phyloP scores from a whole-genome alignment of 139 green algal genomes.

The Chlorella sp. region DNA sequence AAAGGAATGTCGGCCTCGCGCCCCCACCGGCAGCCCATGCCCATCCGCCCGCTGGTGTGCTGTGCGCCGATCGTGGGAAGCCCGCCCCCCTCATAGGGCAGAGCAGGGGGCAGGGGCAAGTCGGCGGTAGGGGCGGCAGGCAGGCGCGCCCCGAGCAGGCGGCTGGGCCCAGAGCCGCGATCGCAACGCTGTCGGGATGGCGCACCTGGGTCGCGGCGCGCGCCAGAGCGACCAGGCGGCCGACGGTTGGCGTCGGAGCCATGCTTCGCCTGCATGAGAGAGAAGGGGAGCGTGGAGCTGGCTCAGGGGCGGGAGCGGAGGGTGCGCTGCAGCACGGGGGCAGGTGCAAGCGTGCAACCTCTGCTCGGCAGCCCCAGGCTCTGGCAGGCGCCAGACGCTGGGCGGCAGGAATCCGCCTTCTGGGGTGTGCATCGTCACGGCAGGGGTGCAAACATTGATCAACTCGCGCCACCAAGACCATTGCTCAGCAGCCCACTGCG shows the following conservation, averaged over 20 bases:
- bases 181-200: background rate
- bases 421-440: too few relatives aligned
- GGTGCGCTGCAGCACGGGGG: too few relatives aligned
- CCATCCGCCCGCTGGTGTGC: background rate
- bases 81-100: background rate
- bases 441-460: too few relatives aligned
- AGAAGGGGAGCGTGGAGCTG: too few relatives aligned
- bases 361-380: too few relatives aligned
- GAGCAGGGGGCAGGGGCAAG: conserved; percentile 4
- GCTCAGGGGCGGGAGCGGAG: too few relatives aligned
- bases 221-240: background rate
- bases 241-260: background rate
- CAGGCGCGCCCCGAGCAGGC: background rate
- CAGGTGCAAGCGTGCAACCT: too few relatives aligned
- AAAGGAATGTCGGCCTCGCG: conserved; percentile 8
- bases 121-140: background rate
- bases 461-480: too few relatives aligned
- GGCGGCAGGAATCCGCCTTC: too few relatives aligned
- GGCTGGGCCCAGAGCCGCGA: background rate
- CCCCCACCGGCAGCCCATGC: background rate
- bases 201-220: too few relatives aligned
- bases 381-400: too few relatives aligned
- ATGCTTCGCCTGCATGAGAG: too few relatives aligned
- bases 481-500: background rate
- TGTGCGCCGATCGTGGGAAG: conserved; percentile 3